Percentiles rank a stretch among this genome's conserved stretches.
These are phyloP conservation scores for Botrytis tulipae DNA, from an alignment of 2,329 filamentous ascomycete genomes.

Conservation along the genomic window DNA sequence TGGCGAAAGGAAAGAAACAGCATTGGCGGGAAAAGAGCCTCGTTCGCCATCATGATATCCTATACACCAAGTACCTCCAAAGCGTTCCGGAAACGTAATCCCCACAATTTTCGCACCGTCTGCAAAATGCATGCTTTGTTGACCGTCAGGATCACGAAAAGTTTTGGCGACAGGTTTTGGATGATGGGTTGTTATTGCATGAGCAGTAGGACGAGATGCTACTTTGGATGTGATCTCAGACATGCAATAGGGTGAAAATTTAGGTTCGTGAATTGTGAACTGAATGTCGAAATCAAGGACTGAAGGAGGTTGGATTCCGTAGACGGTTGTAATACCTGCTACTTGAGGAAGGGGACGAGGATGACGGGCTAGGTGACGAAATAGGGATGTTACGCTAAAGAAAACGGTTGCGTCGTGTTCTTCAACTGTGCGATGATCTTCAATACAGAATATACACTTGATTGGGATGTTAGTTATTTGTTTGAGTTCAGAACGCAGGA, in stretches of 20 bases:
- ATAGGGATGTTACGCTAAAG: conserved; percentile 34
- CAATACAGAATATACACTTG: conserved; percentile 38
- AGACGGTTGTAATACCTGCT: conserved; percentile 32
- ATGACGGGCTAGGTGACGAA: conserved; percentile 37
- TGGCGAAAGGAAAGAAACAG: conserved; percentile 32
- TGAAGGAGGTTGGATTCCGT: conserved; percentile 29
- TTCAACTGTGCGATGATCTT: conserved; percentile 36
- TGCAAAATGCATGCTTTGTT: conserved; percentile 34
- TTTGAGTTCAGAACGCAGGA: neutral
- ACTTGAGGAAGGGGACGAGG: conserved; percentile 35
- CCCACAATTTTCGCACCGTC: conserved; percentile 36
- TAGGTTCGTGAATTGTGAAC: conserved; percentile 30
- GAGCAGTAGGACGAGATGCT: conserved; percentile 30
- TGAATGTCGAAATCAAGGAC: conserved; percentile 38
- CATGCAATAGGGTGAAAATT: conserved; percentile 28
- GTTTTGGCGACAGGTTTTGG: conserved; percentile 29
- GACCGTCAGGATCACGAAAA: conserved; percentile 34
- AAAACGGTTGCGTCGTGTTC: conserved; percentile 40
- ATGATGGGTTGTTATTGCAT: conserved; percentile 31
- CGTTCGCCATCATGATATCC: conserved; percentile 38
- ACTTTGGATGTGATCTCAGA: conserved; percentile 32
- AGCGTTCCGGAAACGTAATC: conserved; percentile 35
- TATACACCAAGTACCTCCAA: conserved; percentile 34
- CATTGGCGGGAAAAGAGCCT: conserved; percentile 34
- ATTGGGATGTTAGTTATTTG: neutral